Conservation (phyloP, 768 basidiomycete genomes). For the Mycena kentingensis region DNA sequence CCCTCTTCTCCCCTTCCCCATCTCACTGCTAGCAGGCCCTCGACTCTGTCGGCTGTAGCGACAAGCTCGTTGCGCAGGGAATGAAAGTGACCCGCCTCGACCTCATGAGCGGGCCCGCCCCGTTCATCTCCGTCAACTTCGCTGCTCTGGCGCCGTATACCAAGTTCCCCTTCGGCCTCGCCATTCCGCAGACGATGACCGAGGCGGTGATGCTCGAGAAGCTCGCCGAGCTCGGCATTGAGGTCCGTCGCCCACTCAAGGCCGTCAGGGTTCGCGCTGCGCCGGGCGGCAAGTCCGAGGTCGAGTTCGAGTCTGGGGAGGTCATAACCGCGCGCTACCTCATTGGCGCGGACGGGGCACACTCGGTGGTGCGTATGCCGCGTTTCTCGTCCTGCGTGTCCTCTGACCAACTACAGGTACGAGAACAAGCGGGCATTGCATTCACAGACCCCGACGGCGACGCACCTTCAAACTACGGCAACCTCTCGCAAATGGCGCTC, state of each 20-base stretch:
- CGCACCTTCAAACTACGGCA: slow-evolving; percentile 20
- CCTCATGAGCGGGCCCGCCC: slow-evolving; percentile 24
- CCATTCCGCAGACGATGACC: slow-evolving; percentile 40
- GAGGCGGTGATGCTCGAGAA: slow-evolving; percentile 39
- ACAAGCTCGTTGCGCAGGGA: slow-evolving; percentile 34
- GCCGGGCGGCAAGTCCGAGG: slow-evolving; percentile 24
- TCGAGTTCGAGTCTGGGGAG: slow-evolving; percentile 42
- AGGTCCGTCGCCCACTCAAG: slow-evolving; percentile 33
- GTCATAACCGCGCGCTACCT: slow-evolving; percentile 41
- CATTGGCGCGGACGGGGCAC: slow-evolving; percentile 47
- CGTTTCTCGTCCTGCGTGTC: neutral
- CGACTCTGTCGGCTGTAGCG: slow-evolving; percentile 38
- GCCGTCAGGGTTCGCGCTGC: slow-evolving; percentile 34
- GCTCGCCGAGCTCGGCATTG: slow-evolving; percentile 31
- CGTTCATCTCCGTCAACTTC: slow-evolving; percentile 24
- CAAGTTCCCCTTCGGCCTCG: slow-evolving; percentile 37
- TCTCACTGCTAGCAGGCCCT: slow-evolving; percentile 39
- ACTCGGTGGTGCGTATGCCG: slow-evolving; percentile 32
- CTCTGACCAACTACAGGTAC: slow-evolving; percentile 33
- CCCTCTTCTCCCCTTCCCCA: too few species aligned
- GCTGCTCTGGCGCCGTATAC: slow-evolving; percentile 34
- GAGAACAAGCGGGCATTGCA: slow-evolving; percentile 35
- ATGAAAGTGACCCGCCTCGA: slow-evolving; percentile 24
- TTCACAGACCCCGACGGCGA: slow-evolving; percentile 40
- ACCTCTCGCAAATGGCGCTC: slow-evolving; percentile 37